Evolutionary conservation across 768 basidiomycete species (phyloP), one percentile per base, ranked within the genome.

Genomic region (Pleurotus ostreatus): DNA sequence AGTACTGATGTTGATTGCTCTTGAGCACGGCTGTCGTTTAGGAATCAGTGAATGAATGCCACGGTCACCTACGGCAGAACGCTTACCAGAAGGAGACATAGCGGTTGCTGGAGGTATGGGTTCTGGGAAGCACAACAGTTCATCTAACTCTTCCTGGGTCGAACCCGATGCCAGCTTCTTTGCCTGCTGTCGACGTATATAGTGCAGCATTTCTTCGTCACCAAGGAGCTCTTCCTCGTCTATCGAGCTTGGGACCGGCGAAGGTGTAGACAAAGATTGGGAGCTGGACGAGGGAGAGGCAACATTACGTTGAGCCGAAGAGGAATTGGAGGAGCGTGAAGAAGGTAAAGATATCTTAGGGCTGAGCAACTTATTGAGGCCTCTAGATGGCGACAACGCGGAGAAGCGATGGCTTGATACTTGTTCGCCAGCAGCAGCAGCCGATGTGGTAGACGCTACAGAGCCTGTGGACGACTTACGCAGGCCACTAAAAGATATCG

Each of bases 121-220:
- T 63, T 97, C 95, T 0, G 97, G 97, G 74, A 98, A 99, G 53
- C 85, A 86, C 55, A 97, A 79, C 63, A 98, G 74, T 47, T 87
- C 88, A 61, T 97, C 92, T 46, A 99, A 72, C 61, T 96, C 91
- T 61, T 89, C 86, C 65, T 93, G 91, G 30, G 84, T 86, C 6
- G 92, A 86, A 25, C 93, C 93, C 11, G 80, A 78, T 8, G 91
- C 88, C 59, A 94, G 68, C 70, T 88, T 92, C 76, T 94, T 94
- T 39, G 91, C 84, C 62, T 94, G 89, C 61, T 97, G 92, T 22
- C 94, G 82, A 61, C 85, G 83, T 60, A 98, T 91, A 70, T 96
- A 99, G 57, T 89, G 87, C 65, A 90, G 71, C 97, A 99, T 99
- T 74, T 99, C 97, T 59, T 97, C 94, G 66, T 99, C 97, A 13